Evolutionary conservation across 78 protist species (phyloP).

Genomic region (Cyanophora paradoxa): DNA sequence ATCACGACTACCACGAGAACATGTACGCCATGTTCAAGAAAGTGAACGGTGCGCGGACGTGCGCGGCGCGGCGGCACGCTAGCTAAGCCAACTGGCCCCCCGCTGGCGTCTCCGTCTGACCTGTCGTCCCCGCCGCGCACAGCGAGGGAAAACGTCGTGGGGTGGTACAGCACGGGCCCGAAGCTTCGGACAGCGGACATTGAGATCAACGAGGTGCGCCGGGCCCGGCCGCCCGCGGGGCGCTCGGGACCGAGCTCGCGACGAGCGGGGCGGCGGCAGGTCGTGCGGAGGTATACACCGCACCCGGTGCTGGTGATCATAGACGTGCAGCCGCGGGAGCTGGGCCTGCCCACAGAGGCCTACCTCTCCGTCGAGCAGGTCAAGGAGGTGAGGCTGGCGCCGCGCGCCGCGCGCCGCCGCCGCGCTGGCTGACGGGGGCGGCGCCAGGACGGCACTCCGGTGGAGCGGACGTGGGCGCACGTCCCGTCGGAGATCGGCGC

Average conservation of each 20-base stretch:
- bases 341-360: conserved; percentile 56
- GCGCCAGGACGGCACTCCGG: conserved; percentile 41
- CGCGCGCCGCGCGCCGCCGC: too few species aligned
- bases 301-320: conserved; percentile 80
- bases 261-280: too few species aligned
- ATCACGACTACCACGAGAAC: conserved; percentile 82
- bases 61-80: background rate
- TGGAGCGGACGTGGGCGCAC: conserved; percentile 74
- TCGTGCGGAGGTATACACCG: conserved; percentile 64
- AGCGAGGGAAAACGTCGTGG: conserved; percentile 87
- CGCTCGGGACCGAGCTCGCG: too few species aligned
- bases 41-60: conserved; percentile 84
- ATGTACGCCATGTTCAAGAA: conserved; percentile 90
- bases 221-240: too few species aligned
- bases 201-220: conserved; percentile 76
- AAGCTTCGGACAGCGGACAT: conserved; percentile 77
- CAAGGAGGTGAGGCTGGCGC: conserved; percentile 56
- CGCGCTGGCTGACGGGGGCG: too few species aligned
- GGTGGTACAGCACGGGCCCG: conserved; percentile 98
- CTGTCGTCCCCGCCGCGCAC: background rate
- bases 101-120: background rate
- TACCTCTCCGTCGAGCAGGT: conserved; percentile 79
- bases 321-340: conserved; percentile 62
- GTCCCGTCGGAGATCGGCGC: conserved; percentile 82
- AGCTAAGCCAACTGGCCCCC: background rate